Evolutionary conservation across 768 basidiomycete genomes (phyloP).

Genomic region (Trametes meyenii): DNA sequence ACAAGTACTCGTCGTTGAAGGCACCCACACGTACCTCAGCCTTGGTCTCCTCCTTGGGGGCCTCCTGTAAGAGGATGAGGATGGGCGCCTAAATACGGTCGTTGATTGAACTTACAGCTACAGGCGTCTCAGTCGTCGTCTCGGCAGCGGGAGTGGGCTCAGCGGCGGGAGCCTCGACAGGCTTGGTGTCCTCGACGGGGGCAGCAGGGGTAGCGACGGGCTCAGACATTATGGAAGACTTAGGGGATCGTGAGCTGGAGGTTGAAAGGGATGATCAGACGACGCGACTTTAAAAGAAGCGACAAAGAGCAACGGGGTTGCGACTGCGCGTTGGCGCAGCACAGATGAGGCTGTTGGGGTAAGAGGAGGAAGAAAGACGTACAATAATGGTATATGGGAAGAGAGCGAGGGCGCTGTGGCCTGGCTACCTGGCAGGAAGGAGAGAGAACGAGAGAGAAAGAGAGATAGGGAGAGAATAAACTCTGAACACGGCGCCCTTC

Average conservation of each 20-base stretch:
- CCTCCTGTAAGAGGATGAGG: conserved; percentile 34
- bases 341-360: conserved; percentile 14
- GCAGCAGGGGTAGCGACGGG: conserved; percentile 55
- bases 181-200: conserved; percentile 56
- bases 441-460: conserved; percentile 38
- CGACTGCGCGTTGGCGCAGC: neutral
- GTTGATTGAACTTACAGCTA: conserved; percentile 36
- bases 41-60: conserved; percentile 45
- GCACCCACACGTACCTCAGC: conserved; percentile 38
- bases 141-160: conserved; percentile 40
- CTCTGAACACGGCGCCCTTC: conserved; percentile 37
- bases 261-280: conserved; percentile 24
- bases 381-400: conserved; percentile 58
- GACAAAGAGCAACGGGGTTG: conserved; percentile 12
- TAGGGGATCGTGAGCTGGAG: conserved; percentile 57
- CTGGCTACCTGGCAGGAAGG: conserved; percentile 32
- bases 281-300: conserved; percentile 17
- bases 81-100: neutral
- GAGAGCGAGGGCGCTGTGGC: conserved; percentile 55
- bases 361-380: conserved; percentile 32
- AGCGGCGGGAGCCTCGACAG: conserved; percentile 44
- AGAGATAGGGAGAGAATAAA: conserved; percentile 35
- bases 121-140: conserved; percentile 44
- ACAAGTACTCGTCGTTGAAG: neutral
- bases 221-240: conserved; percentile 77